Percentiles rank a stretch among this genome's conserved stretches.
Conservation (phyloP, 257 asterid genomes). For the Misopates orontium region DNA sequence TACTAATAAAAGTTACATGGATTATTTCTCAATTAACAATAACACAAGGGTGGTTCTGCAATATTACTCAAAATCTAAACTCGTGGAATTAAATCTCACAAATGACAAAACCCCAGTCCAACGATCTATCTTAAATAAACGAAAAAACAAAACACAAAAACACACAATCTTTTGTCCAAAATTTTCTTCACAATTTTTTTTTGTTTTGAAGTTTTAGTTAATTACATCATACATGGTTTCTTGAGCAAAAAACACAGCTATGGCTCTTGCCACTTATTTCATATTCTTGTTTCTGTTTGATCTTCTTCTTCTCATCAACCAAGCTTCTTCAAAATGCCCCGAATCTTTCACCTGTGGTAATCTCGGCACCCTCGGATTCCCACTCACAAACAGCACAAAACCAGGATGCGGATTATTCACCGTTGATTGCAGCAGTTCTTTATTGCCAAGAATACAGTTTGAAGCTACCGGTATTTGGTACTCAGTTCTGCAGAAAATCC, state of each 20-base stretch:
- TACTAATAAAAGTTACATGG: too few relatives aligned
- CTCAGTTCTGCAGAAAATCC: neutral
- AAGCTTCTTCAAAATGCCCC: slow-evolving; percentile 32
- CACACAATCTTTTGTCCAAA: too few relatives aligned
- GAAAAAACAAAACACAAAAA: too few relatives aligned
- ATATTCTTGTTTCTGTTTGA: too few relatives aligned
- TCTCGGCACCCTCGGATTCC: slow-evolving; percentile 29
- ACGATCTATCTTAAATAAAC: too few relatives aligned
- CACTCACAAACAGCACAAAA: slow-evolving; percentile 14
- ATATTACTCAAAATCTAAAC: too few relatives aligned
- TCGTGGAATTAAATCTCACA: too few relatives aligned
- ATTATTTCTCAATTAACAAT: too few relatives aligned
- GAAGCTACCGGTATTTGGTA: slow-evolving; percentile 6
- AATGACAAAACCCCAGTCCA: too few relatives aligned
- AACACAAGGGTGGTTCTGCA: too few relatives aligned
- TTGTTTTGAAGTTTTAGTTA: neutral
- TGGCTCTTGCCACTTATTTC: slow-evolving; percentile 13
- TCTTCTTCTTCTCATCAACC: slow-evolving; percentile 17
- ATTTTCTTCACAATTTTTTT: too few relatives aligned
- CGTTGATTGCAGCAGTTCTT: slow-evolving; percentile 9
- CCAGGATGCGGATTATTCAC: slow-evolving; percentile 40
- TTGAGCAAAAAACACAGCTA: neutral
- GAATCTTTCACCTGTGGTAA: slow-evolving; percentile 33
- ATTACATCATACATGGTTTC: slow-evolving; percentile 1
- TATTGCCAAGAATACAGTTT: slow-evolving; percentile 30